Percentiles rank a stretch among this genome's conserved stretches.
These are phyloP conservation scores for Pelargonium myrrhifolium DNA, from an alignment of 441 rosid genomes.

Conservation along the genomic window DNA sequence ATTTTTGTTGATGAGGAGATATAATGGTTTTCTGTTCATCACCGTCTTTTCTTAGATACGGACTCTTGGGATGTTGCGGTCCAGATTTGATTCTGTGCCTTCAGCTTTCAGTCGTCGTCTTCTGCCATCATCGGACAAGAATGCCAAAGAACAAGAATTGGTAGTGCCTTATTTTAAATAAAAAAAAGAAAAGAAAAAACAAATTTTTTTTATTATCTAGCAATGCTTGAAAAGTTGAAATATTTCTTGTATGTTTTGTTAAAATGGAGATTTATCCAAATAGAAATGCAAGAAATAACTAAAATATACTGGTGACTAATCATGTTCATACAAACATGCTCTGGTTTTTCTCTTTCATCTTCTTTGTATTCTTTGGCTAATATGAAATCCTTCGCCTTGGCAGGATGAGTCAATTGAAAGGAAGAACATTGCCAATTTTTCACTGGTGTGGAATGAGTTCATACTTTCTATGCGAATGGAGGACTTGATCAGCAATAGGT, in stretches of 20 bases:
- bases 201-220: no score
- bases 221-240: not conserved
- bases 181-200: not conserved
- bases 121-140: constrained; percentile 40
- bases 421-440: constrained; percentile 52
- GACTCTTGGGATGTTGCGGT: constrained; percentile 89
- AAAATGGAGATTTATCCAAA: not conserved
- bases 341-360: not conserved
- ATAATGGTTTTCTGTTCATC: constrained; percentile 12
- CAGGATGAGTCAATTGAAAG: constrained; percentile 45
- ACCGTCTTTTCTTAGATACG: constrained; percentile 49
- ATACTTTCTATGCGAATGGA: constrained; percentile 75
- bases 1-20: no score
- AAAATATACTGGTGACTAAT: not conserved
- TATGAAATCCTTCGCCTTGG: not conserved
- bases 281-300: not conserved
- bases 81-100: constrained; percentile 72
- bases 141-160: constrained; percentile 26
- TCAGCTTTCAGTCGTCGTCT: constrained; percentile 50
- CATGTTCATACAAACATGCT: constrained; percentile 5
- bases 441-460: constrained; percentile 87
- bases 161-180: constrained; percentile 27
- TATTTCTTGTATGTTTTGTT: not conserved
- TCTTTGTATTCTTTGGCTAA: not conserved
- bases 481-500: constrained; percentile 84